Base-by-base conservation (phyloP, 805 yeast species). In the Wickerhamiella nectarea region DNA sequence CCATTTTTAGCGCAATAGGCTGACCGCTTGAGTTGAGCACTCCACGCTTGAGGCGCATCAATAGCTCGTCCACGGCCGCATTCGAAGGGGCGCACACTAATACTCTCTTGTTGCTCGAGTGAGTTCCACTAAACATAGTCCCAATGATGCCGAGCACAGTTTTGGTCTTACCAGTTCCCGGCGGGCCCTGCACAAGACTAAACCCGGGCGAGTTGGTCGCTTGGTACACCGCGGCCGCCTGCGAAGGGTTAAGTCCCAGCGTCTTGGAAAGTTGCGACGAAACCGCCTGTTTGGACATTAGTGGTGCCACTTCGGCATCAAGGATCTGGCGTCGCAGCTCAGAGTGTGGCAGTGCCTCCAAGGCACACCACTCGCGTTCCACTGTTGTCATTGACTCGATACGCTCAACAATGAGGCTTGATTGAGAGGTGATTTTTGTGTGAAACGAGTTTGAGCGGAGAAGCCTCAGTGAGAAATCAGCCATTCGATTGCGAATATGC, bases 121-220 rank as follows among this genome's bases (percentile, higher is more conserved):
- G 3, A 40, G 65, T 4, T 59, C 53, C 2, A 61, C 56, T 43
- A 66, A 49, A 26, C 24, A 77, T 75, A 44, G 85, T 75, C 0
- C 96, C 95, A 25, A 89, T 74, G 40, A 89, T 78, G 19, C 96
- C 96, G 36, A 91, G 60, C 63, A 93, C 91, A 0, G 99, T 91
- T 58, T 89, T 93, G 1, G 99, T 93, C 60, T 91, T 91, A 67
- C 99, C 99, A 0, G 97, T 89, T 61, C 99, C 99, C 0, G 99
- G 99, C 0, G 99, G 99, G 46, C 66, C 99, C 63, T 91, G 98
- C 59, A 91, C 87, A 43, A 91, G 67, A 0, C 93, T 78, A 56
- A 91, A 85, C 0, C 98, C 99, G 1, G 68, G 67, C 7, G 72
- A 66, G 19, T 67, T 59, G 24, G 76, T 74, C 0, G 94, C 72